phyloP scores from a whole-genome alignment of 176 grass and related monocot species.

The Secale cereale region DNA sequence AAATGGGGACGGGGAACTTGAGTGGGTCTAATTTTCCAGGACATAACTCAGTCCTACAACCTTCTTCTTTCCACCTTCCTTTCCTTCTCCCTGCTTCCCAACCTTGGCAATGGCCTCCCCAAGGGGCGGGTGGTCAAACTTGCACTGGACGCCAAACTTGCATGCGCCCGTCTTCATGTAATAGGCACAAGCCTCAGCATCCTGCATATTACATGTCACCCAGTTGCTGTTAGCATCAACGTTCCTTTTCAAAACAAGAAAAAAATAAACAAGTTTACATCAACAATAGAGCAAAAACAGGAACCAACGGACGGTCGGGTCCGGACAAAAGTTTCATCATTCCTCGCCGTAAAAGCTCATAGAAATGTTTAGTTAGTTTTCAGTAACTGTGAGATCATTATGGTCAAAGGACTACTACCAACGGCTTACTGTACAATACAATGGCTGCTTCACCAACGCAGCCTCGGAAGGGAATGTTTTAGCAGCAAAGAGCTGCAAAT shows the following conservation, averaged over 20 bases:
- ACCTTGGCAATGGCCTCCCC: slow-evolving; percentile 55
- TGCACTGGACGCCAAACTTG: slow-evolving; percentile 68
- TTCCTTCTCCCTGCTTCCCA: slow-evolving; percentile 28
- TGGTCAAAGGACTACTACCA: neutral
- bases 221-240: neutral
- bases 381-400: neutral
- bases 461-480: neutral
- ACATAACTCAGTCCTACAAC: neutral
- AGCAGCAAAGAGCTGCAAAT: neutral
- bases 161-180: slow-evolving; percentile 88
- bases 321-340: neutral
- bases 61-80: neutral
- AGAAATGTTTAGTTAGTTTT: neutral
- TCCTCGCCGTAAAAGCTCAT: neutral
- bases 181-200: slow-evolving; percentile 56
- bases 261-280: neutral
- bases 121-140: slow-evolving; percentile 80
- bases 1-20: neutral
- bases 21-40: neutral
- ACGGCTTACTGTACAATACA: neutral
- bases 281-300: neutral
- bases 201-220: slow-evolving; percentile 39
- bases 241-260: neutral
- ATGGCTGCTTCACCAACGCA: too few relatives aligned
- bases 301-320: neutral